phyloP scores from a whole-genome alignment of 116 monocot genomes.

The Cymodocea nodosa region DNA sequence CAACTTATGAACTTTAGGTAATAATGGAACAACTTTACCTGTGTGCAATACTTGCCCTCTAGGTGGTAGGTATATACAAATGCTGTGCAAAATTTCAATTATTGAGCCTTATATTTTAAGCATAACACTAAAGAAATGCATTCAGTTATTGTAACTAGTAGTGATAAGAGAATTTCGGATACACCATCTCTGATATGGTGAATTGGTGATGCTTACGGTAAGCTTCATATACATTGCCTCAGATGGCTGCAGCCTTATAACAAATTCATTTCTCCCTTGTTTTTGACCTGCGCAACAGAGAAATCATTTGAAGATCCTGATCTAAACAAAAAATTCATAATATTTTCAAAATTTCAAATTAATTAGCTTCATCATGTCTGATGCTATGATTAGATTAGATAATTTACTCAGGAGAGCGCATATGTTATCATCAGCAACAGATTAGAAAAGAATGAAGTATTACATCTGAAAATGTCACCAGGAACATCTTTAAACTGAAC shows the following conservation, averaged over 20 bases:
- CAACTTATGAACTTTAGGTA: too few species aligned
- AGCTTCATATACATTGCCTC: slow-evolving; percentile 99
- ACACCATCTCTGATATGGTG: neutral
- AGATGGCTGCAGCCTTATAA: slow-evolving; percentile 84
- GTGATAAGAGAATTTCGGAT: too few species aligned
- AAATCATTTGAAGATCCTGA: neutral
- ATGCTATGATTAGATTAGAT: neutral
- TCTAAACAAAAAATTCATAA: too few species aligned
- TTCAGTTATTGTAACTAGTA: too few species aligned
- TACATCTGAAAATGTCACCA: slow-evolving; percentile 88
- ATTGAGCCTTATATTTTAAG: too few species aligned
- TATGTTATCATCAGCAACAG: neutral
- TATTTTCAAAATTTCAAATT: too few species aligned
- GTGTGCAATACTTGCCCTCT: too few species aligned
- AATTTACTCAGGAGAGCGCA: neutral
- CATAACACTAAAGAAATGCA: too few species aligned
- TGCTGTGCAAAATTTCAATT: too few species aligned
- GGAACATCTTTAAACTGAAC: slow-evolving; percentile 97
- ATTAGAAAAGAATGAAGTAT: neutral
- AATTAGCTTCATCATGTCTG: too few species aligned
- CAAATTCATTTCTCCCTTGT: slow-evolving; percentile 97
- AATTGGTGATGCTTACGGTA: slow-evolving; percentile 35
- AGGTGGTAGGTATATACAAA: too few species aligned
- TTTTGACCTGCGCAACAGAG: slow-evolving; percentile 44
- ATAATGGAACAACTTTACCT: too few species aligned